phyloP scores from a whole-genome alignment of 108 stramenopile genomes.

The Nitzschia sp. region DNA sequence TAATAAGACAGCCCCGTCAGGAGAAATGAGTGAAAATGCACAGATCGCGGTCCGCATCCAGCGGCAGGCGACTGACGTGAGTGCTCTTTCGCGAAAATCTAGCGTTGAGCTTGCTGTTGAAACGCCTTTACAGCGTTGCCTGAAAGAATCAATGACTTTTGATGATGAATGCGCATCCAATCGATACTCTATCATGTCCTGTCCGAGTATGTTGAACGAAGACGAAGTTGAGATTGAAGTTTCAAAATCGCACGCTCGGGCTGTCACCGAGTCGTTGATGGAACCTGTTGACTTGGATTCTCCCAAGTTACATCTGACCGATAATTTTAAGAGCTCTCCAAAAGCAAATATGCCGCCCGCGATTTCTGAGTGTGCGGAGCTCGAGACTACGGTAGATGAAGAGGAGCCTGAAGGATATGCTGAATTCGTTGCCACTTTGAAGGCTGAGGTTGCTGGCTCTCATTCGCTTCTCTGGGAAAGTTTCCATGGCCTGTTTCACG shows the following conservation, averaged over 20 bases:
- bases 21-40: neutral
- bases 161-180: neutral
- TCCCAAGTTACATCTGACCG: neutral
- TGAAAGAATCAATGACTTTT: neutral
- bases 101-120: neutral
- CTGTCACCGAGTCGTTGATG: neutral
- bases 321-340: neutral
- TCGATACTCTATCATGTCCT: neutral
- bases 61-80: neutral
- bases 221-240: constrained; percentile 12
- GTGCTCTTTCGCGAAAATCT: neutral
- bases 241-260: neutral
- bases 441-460: constrained; percentile 33
- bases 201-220: neutral
- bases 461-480: constrained; percentile 38
- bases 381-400: constrained; percentile 16
- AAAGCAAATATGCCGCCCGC: neutral
- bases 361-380: neutral
- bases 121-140: neutral
- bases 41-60: neutral
- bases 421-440: constrained; percentile 31
- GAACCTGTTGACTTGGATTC: constrained; percentile 5
- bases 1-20: neutral
- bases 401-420: constrained; percentile 28
- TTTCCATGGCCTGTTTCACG: constrained; percentile 29